Conservation (phyloP, 495 filamentous ascomycete genomes). For the Aspergillus hancockii region DNA sequence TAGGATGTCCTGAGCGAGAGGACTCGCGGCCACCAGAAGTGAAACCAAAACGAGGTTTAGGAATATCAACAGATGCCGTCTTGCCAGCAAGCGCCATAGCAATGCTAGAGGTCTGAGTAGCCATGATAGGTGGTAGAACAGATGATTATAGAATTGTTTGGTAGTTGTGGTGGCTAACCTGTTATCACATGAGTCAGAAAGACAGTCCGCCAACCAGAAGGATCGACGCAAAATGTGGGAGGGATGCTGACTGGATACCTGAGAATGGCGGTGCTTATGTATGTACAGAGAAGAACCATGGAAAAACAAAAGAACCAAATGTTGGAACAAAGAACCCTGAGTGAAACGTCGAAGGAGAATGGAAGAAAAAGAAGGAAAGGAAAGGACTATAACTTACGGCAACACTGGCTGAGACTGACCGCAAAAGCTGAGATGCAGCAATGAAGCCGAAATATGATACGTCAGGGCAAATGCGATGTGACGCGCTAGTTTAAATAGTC, state of each 20-base stretch:
- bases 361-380: conserved; percentile 4
- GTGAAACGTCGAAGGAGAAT: not conserved
- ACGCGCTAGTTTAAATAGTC: conserved; percentile 26
- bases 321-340: not conserved
- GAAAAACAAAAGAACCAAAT: conserved; percentile 6
- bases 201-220: conserved; percentile 15
- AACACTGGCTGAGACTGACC: conserved; percentile 11
- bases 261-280: not conserved
- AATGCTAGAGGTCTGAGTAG: conserved; percentile 56
- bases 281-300: conserved; percentile 7
- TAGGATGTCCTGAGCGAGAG: conserved; percentile 56
- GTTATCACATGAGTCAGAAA: conserved; percentile 28
- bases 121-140: conserved; percentile 40
- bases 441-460: conserved; percentile 12
- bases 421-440: conserved; percentile 17
- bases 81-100: conserved; percentile 65
- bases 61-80: conserved; percentile 70
- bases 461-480: conserved; percentile 27
- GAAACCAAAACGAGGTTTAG: conserved; percentile 63
- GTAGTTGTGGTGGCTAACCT: conserved; percentile 22
- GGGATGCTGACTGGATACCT: conserved; percentile 11
- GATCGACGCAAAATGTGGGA: conserved; percentile 4
- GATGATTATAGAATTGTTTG: conserved; percentile 11
- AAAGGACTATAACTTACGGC: conserved; percentile 12
- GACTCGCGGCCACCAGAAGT: conserved; percentile 59